phyloP scores from a whole-genome alignment of 2,329 filamentous ascomycete genomes.

The Graphilbum sp. region DNA sequence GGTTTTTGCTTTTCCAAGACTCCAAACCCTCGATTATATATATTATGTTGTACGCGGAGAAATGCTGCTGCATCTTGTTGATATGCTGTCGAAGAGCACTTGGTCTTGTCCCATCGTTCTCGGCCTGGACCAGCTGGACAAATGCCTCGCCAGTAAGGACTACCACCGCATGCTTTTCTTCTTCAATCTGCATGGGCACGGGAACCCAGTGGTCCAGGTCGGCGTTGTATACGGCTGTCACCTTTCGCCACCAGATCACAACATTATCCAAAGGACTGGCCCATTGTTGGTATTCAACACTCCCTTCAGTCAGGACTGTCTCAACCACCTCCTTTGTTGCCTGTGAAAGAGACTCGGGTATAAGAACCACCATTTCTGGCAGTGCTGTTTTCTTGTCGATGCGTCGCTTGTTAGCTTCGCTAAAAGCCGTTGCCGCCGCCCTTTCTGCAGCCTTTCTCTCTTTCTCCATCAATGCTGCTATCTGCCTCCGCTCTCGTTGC shows the following conservation, averaged over 20 bases:
- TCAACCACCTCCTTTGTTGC: constrained; percentile 28
- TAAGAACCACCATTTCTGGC: constrained; percentile 61
- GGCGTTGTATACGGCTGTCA: constrained; percentile 45
- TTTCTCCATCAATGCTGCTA: constrained; percentile 41
- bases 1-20: constrained; percentile 52
- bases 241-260: constrained; percentile 53
- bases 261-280: constrained; percentile 31
- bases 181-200: constrained; percentile 28
- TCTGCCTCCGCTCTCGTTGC: constrained; percentile 37
- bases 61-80: constrained; percentile 32
- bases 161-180: constrained; percentile 46
- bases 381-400: constrained; percentile 59
- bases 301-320: constrained; percentile 31
- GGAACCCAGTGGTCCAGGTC: constrained; percentile 50
- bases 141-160: constrained; percentile 49
- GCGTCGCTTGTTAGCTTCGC: constrained; percentile 56
- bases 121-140: constrained; percentile 36
- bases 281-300: constrained; percentile 29
- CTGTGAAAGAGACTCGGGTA: constrained; percentile 39
- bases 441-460: constrained; percentile 48
- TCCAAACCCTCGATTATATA: constrained; percentile 58
- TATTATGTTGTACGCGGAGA: constrained; percentile 37
- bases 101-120: constrained; percentile 22
- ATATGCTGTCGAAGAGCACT: constrained; percentile 39
- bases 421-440: constrained; percentile 46